phyloP scores from a whole-genome alignment of 2,329 filamentous ascomycete genomes.

The Arthroderma uncinatum region DNA sequence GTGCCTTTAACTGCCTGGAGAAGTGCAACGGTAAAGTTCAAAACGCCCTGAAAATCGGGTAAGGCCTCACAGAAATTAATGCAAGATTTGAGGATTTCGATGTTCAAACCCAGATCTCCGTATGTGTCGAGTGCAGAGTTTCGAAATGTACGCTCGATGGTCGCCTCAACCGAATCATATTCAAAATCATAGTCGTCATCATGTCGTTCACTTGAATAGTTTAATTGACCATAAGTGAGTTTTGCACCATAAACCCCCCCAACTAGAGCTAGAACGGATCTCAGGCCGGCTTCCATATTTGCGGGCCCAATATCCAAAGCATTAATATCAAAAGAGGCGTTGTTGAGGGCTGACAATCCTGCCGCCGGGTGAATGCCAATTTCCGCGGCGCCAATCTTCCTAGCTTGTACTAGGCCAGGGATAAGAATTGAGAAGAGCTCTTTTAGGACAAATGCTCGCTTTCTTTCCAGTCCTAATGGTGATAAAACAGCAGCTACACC shows the following conservation, averaged over 20 bases:
- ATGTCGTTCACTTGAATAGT: conserved; percentile 11
- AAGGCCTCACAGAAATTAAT: conserved; percentile 89
- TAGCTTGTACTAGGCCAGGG: conserved; percentile 74
- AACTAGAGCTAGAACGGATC: conserved; percentile 28
- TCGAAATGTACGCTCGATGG: conserved; percentile 36
- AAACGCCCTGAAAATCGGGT: conserved; percentile 81
- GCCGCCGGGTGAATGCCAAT: conserved; percentile 91
- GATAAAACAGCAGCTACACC: conserved; percentile 82
- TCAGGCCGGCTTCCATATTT: conserved; percentile 34
- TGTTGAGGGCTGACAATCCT: conserved; percentile 62
- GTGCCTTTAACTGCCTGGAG: conserved; percentile 66
- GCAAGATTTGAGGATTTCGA: conserved; percentile 78
- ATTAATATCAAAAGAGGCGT: conserved; percentile 37
- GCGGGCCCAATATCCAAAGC: conserved; percentile 32
- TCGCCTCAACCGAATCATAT: conserved; percentile 29
- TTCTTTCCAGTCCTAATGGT: conserved; percentile 66
- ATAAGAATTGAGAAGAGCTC: conserved; percentile 76
- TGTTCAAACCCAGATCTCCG: conserved; percentile 68
- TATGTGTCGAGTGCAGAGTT: conserved; percentile 44
- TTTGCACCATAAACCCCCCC: conserved; percentile 31
- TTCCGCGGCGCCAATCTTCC: conserved; percentile 88
- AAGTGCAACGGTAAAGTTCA: conserved; percentile 74
- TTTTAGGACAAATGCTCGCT: conserved; percentile 80
- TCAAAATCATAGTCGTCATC: conserved; percentile 16
- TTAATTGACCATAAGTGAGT: background rate